Base-by-base conservation (phyloP, 2,329 filamentous ascomycete genomes). In the Stemphylium lycopersici region DNA sequence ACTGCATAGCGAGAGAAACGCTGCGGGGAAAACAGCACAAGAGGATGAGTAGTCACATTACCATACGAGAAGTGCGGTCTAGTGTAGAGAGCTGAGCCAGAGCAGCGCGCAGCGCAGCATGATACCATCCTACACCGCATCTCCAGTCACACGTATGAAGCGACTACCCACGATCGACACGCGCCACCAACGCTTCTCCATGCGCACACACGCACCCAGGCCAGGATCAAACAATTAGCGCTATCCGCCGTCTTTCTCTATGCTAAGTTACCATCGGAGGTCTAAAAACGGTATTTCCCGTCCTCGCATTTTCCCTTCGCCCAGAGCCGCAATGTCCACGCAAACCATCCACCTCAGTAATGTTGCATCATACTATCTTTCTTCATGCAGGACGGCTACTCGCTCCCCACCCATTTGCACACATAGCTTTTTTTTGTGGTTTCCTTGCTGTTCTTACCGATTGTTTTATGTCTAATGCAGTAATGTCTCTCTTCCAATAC, bases 1-100 rank as follows among this genome's bases (percentile, higher is more conserved):
- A 73, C 48, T 73, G 71, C 34, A 40, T 73, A 33, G 58, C 59
- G 26, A 59, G 71, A 34, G 71, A 74, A 41, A 48, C 69, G n/a
- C 67, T 55, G 33, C 59, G 70, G 6, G 50, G 59, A 4, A 52
- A 58, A 36, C 53, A 56, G 8, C 46, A 65, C 33, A 67, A 59
- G 29, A 60, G 61, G 39, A 52, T 54, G 42, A 62, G 61, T 43
- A 58, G 46, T 6, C 56, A 59, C 20, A 44, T 64, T 3, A 50
- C 58, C 1, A 55, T 67, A 38, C 52, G 58, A 18, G 55, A 65
- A 39, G 53, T 66, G 11, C 48, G 50, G 29, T 48, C 56, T 1
- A 50, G 29, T 34, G 22, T 13, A 34, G 13, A 32, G 29, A 6
- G 29, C 34, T 13, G 5, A 20, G 4, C 7, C 3, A 24, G 33